Evolutionary conservation across 2,329 filamentous ascomycete genomes (phyloP).

Genomic region (Fusarium pilosicola): DNA sequence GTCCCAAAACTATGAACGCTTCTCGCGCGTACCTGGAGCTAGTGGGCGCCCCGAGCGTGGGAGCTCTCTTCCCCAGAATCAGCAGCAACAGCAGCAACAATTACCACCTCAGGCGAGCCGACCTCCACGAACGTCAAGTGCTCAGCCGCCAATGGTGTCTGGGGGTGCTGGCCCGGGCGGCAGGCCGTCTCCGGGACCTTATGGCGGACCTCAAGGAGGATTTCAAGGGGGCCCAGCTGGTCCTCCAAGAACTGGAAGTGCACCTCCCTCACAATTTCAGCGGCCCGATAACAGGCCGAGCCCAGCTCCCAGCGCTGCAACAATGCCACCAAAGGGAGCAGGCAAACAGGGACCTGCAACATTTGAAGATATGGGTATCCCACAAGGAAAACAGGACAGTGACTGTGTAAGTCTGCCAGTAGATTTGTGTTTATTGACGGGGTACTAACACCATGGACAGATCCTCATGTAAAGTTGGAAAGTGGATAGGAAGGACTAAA

Average conservation of each 20-base stretch:
- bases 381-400: conserved; percentile 80
- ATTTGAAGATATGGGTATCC: conserved; percentile 98
- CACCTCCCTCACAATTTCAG: conserved; percentile 49
- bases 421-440: neutral
- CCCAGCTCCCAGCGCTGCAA: conserved; percentile 47
- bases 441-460: conserved; percentile 22
- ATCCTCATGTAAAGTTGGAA: conserved; percentile 41
- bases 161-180: conserved; percentile 35
- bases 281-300: conserved; percentile 44
- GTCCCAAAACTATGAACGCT: conserved; percentile 44
- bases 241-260: conserved; percentile 50
- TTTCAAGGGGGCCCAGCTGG: conserved; percentile 27
- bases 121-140: conserved; percentile 40
- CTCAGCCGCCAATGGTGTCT: conserved; percentile 32
- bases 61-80: conserved; percentile 46
- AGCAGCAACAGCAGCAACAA: conserved; percentile 24
- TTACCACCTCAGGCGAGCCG: conserved; percentile 17
- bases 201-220: conserved; percentile 28
- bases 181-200: conserved; percentile 39
- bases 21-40: conserved; percentile 47
- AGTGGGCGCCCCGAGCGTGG: conserved; percentile 47
- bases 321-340: conserved; percentile 51
- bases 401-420: conserved; percentile 78
- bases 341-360: conserved; percentile 84
- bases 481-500: neutral